Percentiles rank a stretch among this genome's conserved stretches.
Conservation (phyloP, 768 basidiomycete genomes). For the Rubroboletus satanas region DNA sequence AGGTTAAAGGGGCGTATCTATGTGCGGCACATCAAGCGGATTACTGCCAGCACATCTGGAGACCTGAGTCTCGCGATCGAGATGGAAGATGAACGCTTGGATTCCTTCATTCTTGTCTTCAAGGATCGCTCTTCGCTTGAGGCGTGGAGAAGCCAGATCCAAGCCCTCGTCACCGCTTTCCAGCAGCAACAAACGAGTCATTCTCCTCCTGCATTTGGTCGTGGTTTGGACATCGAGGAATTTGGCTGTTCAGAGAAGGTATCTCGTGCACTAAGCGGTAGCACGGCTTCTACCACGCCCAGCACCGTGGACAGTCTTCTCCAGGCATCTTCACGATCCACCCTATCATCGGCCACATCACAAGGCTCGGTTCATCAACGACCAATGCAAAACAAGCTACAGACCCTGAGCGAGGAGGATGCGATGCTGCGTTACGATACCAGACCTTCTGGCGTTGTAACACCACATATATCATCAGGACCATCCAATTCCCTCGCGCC, state of each 20-base stretch:
- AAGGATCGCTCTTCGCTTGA: constrained; percentile 86
- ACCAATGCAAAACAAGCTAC: constrained; percentile 44
- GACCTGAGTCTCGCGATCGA: constrained; percentile 95
- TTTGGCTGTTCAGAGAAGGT: constrained; percentile 76
- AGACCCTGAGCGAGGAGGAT: constrained; percentile 70
- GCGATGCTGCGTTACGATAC: constrained; percentile 57
- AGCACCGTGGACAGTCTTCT: constrained; percentile 64
- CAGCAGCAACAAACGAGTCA: constrained; percentile 50
- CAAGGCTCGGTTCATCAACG: constrained; percentile 50
- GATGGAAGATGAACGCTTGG: constrained; percentile 93
- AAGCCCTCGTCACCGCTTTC: constrained; percentile 68
- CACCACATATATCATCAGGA: constrained; percentile 68
- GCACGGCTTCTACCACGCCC: constrained; percentile 55
- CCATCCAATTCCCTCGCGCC: constrained; percentile 79
- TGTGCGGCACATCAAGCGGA: constrained; percentile 88
- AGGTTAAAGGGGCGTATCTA: constrained; percentile 94
- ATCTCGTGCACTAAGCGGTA: constrained; percentile 76
- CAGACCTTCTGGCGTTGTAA: constrained; percentile 48
- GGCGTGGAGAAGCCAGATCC: constrained; percentile 83
- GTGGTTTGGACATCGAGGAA: constrained; percentile 61
- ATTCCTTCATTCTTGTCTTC: constrained; percentile 95
- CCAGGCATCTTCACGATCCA: constrained; percentile 62
- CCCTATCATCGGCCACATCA: constrained; percentile 71
- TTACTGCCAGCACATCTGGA: constrained; percentile 74
- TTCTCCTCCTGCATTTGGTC: constrained; percentile 30